Percentiles rank a stretch among this genome's conserved stretches.
Conservation (phyloP, 257 asterid species). For the Eustoma russellianum region DNA sequence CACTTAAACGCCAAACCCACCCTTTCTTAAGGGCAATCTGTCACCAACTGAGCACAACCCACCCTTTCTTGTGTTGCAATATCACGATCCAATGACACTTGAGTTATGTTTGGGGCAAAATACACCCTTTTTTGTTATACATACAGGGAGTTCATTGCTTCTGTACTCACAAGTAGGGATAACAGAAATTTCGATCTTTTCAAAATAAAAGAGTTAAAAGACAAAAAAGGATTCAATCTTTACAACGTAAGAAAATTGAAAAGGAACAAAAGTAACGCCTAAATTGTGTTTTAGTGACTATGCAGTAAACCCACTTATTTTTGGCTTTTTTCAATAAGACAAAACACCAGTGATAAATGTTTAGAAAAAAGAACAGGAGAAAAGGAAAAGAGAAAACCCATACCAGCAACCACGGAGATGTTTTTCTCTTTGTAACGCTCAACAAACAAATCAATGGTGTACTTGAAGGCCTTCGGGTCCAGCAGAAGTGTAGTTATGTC, state of each 20-base stretch:
- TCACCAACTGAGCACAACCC: constrained; percentile 3
- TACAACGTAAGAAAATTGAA: not conserved
- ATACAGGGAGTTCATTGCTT: not conserved
- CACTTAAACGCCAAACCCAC: constrained; percentile 10
- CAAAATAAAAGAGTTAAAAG: not conserved
- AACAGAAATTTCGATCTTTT: not conserved
- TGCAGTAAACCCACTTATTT: not conserved
- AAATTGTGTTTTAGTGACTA: too few species aligned
- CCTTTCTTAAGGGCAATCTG: not conserved
- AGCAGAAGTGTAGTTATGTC: constrained; percentile 72
- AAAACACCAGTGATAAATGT: not conserved
- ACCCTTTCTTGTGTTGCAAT: too few species aligned
- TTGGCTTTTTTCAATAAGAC: not conserved
- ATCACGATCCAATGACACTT: too few species aligned
- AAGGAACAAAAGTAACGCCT: not conserved
- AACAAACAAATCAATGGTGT: constrained; percentile 71
- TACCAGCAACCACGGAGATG: constrained; percentile 89
- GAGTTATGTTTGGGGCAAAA: too few species aligned
- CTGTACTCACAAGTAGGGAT: too few species aligned
- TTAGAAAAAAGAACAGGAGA: not conserved
- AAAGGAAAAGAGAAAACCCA: not conserved
- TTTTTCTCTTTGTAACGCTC: constrained; percentile 56
- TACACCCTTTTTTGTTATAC: too few species aligned
- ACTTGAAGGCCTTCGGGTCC: constrained; percentile 68
- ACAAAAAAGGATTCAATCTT: not conserved